A percentile compares a stretch with the other conserved stretches of the same genome.
Conservation (phyloP, 352 stramenopile species). For the Globisporangium orthogonon region DNA sequence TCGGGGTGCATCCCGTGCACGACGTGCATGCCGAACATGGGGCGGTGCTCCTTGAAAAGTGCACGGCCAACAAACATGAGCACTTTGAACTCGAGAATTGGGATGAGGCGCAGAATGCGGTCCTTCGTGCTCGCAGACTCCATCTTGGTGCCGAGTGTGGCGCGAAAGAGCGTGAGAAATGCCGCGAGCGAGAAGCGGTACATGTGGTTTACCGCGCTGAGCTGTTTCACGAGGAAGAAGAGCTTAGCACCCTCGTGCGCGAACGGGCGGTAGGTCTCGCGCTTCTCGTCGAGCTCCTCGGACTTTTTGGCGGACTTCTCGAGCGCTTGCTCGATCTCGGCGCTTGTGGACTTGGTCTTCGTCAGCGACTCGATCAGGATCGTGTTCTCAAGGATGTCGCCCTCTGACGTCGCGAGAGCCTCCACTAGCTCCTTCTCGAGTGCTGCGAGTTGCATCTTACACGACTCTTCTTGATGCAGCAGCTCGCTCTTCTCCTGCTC, state of each 20-base stretch:
- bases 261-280: slow-evolving; percentile 88
- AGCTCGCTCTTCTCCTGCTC: slow-evolving; percentile 92
- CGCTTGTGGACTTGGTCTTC: slow-evolving; percentile 89
- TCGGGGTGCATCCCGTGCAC: slow-evolving; percentile 91
- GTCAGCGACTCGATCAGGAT: slow-evolving; percentile 92
- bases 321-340: slow-evolving; percentile 89
- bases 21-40: slow-evolving; percentile 93
- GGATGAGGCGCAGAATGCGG: slow-evolving; percentile 76
- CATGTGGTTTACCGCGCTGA: slow-evolving; percentile 92
- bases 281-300: slow-evolving; percentile 89
- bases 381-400: slow-evolving; percentile 94
- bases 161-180: slow-evolving; percentile 88
- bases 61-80: slow-evolving; percentile 90
- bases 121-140: slow-evolving; percentile 67
- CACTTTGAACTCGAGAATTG: slow-evolving; percentile 84
- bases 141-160: slow-evolving; percentile 79
- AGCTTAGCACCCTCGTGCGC: slow-evolving; percentile 85
- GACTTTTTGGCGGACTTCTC: slow-evolving; percentile 86
- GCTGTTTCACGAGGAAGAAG: slow-evolving; percentile 92
- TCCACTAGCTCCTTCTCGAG: slow-evolving; percentile 94
- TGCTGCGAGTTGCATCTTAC: slow-evolving; percentile 90
- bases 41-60: slow-evolving; percentile 91
- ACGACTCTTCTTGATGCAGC: slow-evolving; percentile 90
- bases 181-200: slow-evolving; percentile 92
- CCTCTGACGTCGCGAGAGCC: slow-evolving; percentile 89